A percentile compares a stretch with the other conserved stretches of the same genome.
phyloP scores from a whole-genome alignment of 441 rosid species.

The Macaranga tanarius region DNA sequence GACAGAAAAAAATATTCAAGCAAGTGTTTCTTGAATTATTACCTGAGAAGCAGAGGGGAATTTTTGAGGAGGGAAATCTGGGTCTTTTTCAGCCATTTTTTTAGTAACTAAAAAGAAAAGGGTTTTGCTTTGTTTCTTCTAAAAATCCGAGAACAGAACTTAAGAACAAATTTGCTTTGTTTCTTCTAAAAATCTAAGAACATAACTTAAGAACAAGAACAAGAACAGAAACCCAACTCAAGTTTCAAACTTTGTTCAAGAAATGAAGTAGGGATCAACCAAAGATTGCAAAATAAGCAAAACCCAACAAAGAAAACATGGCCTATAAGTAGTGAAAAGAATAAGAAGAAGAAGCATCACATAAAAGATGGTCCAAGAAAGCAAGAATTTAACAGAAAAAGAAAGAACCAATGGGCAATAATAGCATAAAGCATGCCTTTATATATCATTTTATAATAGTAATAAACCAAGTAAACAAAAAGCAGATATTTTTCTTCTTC shows the following conservation, averaged over 20 bases:
- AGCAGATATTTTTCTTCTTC: no score
- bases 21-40: conserved; percentile 4
- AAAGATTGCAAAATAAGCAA: not conserved
- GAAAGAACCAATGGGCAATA: not conserved
- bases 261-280: not conserved
- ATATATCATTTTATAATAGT: not conserved
- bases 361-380: conserved; percentile 10
- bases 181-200: not conserved
- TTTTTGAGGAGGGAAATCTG: conserved; percentile 44
- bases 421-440: not conserved
- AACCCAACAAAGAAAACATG: not conserved
- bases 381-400: not conserved
- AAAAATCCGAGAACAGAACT: not conserved
- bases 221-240: not conserved
- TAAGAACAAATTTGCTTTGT: no score
- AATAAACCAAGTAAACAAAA: not conserved
- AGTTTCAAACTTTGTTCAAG: not conserved
- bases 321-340: not conserved
- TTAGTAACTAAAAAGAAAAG: conserved; percentile 10
- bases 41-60: conserved; percentile 59
- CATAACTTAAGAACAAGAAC: not conserved
- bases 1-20: not conserved
- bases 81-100: conserved; percentile 53
- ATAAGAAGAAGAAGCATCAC: not conserved
- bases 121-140: not conserved